A percentile compares a stretch with the other conserved stretches of the same genome.
Evolutionary conservation across 2,329 filamentous ascomycete species (phyloP).

Genomic region (Talaromyces sp.): DNA sequence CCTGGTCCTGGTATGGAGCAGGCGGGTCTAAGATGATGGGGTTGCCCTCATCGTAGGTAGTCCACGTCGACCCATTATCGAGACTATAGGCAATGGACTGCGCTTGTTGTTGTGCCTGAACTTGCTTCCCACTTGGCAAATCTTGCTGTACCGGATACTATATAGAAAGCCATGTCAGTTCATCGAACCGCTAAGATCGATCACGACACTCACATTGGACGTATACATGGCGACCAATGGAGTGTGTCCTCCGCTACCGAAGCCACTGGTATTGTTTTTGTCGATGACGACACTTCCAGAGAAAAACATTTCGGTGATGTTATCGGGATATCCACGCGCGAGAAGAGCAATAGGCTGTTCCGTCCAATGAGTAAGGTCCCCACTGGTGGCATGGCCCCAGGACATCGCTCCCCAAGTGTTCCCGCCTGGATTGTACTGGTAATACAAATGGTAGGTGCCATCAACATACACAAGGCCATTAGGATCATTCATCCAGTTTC

Average conservation of each 20-base stretch:
- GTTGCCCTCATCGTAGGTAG: conserved; percentile 51
- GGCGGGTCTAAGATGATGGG: conserved; percentile 50
- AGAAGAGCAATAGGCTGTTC: conserved; percentile 59
- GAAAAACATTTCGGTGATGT: conserved; percentile 44
- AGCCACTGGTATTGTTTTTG: conserved; percentile 60
- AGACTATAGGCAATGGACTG: conserved; percentile 61
- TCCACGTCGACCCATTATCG: conserved; percentile 59
- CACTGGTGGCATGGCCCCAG: conserved; percentile 23
- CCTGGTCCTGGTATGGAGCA: conserved; percentile 42
- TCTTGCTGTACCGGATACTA: conserved; percentile 19
- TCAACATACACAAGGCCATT: conserved; percentile 18
- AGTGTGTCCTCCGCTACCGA: conserved; percentile 57
- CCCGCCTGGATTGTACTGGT: conserved; percentile 19
- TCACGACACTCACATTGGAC: conserved; percentile 25
- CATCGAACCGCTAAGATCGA: neutral
- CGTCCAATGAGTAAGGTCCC: conserved; percentile 52
- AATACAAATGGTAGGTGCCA: conserved; percentile 18
- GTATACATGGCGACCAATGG: conserved; percentile 60
- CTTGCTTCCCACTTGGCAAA: conserved; percentile 18
- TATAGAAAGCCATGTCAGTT: neutral
- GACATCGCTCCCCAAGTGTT: conserved; percentile 19
- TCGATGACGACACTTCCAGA: conserved; percentile 57
- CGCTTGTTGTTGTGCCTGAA: conserved; percentile 31
- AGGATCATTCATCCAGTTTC: conserved; percentile 21
- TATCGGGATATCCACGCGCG: conserved; percentile 37